phyloP scores from a whole-genome alignment of 108 stramenopile species.

The Heterococcus sp. region DNA sequence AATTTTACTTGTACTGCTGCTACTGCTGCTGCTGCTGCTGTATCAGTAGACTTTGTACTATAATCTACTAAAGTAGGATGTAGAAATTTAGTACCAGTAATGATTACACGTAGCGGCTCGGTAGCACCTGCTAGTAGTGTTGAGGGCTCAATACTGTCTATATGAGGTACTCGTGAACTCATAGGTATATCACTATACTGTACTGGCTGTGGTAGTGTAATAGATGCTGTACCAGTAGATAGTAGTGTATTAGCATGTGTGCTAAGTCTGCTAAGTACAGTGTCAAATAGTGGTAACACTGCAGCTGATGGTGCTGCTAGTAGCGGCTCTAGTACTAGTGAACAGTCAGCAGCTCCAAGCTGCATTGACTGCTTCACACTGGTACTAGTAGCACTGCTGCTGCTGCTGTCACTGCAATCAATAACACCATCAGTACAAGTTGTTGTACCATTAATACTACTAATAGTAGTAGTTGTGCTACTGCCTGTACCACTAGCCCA shows the following conservation, averaged over 20 bases:
- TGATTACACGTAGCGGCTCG: not conserved
- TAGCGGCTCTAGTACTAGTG: no score
- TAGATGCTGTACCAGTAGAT: no score
- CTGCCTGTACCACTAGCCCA: not conserved
- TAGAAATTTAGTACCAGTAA: not conserved
- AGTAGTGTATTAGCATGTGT: no score
- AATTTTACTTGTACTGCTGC: slow-evolving; percentile 4
- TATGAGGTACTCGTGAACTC: no score
- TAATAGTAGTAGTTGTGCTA: not conserved
- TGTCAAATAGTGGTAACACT: no score
- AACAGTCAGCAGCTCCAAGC: no score
- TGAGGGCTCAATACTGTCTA: not conserved
- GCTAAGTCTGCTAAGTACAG: no score
- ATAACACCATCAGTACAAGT: not conserved
- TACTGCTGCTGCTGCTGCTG: not conserved
- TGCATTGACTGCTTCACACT: no score
- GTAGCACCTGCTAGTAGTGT: not conserved
- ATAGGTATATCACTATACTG: no score
- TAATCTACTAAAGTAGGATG: not conserved
- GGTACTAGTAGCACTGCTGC: not conserved
- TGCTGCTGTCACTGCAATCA: not conserved
- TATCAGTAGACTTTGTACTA: not conserved
- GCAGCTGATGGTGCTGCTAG: not conserved
- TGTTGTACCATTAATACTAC: not conserved
- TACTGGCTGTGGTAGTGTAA: no score